phyloP scores from a whole-genome alignment of 257 asterid species.

The Nicotiana tabacum region DNA sequence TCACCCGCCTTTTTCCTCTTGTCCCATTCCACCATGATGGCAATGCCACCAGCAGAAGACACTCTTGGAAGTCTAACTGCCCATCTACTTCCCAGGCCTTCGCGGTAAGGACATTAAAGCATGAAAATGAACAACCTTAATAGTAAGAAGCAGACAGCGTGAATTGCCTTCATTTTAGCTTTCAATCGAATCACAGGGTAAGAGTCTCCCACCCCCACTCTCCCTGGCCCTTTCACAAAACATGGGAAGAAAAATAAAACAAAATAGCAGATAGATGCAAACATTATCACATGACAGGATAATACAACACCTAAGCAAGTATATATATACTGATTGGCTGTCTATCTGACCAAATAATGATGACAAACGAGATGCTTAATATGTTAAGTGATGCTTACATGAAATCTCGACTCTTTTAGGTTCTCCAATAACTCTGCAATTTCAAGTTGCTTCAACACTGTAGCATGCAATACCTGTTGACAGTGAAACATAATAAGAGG shows the following conservation, averaged over 20 bases:
- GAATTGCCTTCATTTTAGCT: background rate
- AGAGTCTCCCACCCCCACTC: no score
- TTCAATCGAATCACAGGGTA: background rate
- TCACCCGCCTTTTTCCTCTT: background rate
- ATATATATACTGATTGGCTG: background rate
- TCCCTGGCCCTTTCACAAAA: background rate
- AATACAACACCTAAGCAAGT: background rate
- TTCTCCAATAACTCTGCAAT: slow-evolving; percentile 68
- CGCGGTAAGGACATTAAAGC: background rate
- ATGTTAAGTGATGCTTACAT: slow-evolving; percentile 35
- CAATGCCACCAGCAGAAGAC: background rate
- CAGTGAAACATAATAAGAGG: slow-evolving; percentile 9
- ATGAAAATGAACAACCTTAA: background rate
- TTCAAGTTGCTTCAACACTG: slow-evolving; percentile 74
- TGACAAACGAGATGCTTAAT: background rate
- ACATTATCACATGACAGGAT: background rate
- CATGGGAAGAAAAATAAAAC: background rate
- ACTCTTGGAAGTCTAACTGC: background rate
- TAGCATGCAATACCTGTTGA: slow-evolving; percentile 55
- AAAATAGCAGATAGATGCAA: background rate
- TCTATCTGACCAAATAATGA: background rate
- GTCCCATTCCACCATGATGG: background rate
- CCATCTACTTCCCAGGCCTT: background rate
- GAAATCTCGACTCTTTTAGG: slow-evolving; percentile 47
- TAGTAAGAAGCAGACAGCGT: background rate